These are phyloP conservation scores for Harrya chromipes DNA, from an alignment of 768 basidiomycete species.

Conservation along the genomic window DNA sequence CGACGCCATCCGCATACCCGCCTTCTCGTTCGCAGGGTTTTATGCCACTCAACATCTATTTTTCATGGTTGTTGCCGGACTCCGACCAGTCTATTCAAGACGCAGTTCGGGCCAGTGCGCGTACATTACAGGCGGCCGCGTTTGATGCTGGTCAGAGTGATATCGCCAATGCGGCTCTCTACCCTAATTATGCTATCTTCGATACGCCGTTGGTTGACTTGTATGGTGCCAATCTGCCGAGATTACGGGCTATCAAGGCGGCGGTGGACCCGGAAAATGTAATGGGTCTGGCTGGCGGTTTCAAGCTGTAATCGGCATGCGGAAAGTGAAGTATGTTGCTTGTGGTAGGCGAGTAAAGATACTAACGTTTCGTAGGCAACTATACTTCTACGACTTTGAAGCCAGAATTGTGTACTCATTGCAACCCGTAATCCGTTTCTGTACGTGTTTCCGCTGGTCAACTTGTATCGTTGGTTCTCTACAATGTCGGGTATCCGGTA, in stretches of 20 bases:
- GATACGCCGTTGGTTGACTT: slow-evolving; percentile 46
- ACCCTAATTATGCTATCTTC: slow-evolving; percentile 57
- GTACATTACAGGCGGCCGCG: slow-evolving; percentile 34
- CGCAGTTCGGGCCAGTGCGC: slow-evolving; percentile 37
- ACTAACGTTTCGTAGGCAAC: too few species aligned
- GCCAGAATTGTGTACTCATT: too few species aligned
- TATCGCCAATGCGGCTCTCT: slow-evolving; percentile 36
- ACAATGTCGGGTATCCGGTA: too few species aligned
- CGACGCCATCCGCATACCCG: slow-evolving; percentile 44
- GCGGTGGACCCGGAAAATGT: slow-evolving; percentile 51
- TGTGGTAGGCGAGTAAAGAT: too few species aligned
- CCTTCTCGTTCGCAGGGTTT: slow-evolving; percentile 35
- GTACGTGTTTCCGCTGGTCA: too few species aligned
- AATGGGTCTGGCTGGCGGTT: slow-evolving; percentile 63
- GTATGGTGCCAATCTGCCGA: slow-evolving; percentile 42
- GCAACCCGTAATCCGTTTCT: too few species aligned
- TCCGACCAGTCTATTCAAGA: slow-evolving; percentile 25
- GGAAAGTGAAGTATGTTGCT: too few species aligned
- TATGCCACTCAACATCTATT: slow-evolving; percentile 48
- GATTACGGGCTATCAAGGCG: slow-evolving; percentile 40
- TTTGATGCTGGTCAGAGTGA: slow-evolving; percentile 40
- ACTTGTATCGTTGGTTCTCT: too few species aligned
- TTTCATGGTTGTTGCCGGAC: slow-evolving; percentile 1
- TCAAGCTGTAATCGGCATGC: slow-evolving; percentile 25
- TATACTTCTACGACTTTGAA: too few species aligned